Percentiles rank a stretch among this genome's conserved stretches.
Evolutionary conservation across 768 basidiomycete genomes (phyloP).

Genomic region (Lactarius evosmus): DNA sequence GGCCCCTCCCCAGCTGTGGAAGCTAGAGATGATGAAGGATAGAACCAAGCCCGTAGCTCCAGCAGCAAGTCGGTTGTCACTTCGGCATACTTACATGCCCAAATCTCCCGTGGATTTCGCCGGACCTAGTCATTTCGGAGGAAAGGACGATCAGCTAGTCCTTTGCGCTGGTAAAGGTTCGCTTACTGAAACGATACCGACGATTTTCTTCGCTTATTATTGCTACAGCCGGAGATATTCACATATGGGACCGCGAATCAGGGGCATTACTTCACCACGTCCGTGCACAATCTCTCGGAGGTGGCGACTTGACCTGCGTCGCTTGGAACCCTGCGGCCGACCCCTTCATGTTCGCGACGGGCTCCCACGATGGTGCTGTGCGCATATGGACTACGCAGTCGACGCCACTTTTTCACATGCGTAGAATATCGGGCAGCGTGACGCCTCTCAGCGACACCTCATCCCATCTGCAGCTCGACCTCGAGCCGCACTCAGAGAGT

Average conservation of each 20-base stretch:
- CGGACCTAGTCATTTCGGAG: constrained; percentile 80
- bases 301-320: constrained; percentile 70
- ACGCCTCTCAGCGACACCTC: constrained; percentile 21
- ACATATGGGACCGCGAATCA: constrained; percentile 84
- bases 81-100: constrained; percentile 73
- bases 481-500: constrained; percentile 14
- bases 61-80: constrained; percentile 31
- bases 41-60: constrained; percentile 39
- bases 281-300: constrained; percentile 56
- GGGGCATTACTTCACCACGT: constrained; percentile 69
- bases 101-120: constrained; percentile 68
- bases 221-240: constrained; percentile 67
- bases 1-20: constrained; percentile 80
- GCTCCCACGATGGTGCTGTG: constrained; percentile 72
- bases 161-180: constrained; percentile 73
- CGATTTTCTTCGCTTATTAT: constrained; percentile 10
- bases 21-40: constrained; percentile 61
- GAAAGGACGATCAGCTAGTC: constrained; percentile 73
- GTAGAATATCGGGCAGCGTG: constrained; percentile 19
- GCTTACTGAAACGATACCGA: constrained; percentile 15
- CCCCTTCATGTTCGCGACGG: constrained; percentile 69
- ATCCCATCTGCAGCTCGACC: constrained; percentile 21
- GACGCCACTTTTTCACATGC: constrained; percentile 15
- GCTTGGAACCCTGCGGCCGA: constrained; percentile 73
- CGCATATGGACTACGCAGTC: constrained; percentile 61